Conservation (phyloP, 2,329 filamentous ascomycete species). For the Falciphora oryzae region DNA sequence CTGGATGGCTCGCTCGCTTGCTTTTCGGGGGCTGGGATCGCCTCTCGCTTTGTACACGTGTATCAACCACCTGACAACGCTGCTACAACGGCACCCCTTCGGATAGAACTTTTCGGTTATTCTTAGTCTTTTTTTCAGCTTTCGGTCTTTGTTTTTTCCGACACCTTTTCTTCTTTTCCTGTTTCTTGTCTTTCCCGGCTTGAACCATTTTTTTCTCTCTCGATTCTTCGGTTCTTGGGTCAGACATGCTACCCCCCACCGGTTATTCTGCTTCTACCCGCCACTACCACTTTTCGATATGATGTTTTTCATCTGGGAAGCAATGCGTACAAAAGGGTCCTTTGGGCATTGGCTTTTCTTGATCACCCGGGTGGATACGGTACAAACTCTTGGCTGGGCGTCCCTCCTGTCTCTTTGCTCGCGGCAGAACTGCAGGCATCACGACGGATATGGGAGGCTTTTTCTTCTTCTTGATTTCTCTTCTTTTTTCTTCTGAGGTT, state of each 20-base stretch:
- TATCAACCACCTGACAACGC: slow-evolving; percentile 7
- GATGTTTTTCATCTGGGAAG: neutral
- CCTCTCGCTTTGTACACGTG: slow-evolving; percentile 6
- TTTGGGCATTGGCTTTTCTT: neutral
- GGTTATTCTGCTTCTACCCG: neutral
- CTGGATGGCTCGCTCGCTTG: neutral
- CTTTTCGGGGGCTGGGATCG: neutral
- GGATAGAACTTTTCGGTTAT: slow-evolving; percentile 4
- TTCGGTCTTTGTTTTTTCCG: slow-evolving; percentile 1
- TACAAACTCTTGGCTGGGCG: neutral
- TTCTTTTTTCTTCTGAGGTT: neutral
- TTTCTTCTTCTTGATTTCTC: neutral
- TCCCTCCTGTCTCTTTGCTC: neutral
- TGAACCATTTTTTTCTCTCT: neutral
- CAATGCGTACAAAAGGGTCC: neutral
- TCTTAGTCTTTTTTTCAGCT: neutral
- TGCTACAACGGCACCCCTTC: slow-evolving; percentile 2
- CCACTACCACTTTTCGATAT: neutral
- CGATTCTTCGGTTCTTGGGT: neutral
- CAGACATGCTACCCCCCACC: too few relatives aligned
- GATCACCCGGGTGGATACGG: neutral
- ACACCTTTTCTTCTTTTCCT: neutral
- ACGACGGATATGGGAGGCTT: neutral
- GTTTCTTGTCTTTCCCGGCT: neutral
- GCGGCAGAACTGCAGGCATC: neutral